These are phyloP conservation scores for Cardamine resedifolia DNA, from an alignment of 345 rosid species.

Conservation along the genomic window DNA sequence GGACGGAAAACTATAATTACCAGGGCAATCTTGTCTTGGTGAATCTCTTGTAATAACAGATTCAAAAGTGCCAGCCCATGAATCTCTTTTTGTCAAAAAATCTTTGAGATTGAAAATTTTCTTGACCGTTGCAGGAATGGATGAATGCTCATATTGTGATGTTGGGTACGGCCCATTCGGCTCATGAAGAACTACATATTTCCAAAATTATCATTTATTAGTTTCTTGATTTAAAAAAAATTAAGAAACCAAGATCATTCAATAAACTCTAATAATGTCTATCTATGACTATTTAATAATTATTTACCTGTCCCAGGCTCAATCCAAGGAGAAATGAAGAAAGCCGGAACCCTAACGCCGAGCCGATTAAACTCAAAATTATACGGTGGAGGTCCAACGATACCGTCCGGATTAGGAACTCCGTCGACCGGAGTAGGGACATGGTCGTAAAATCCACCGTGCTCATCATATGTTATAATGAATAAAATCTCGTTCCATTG, in stretches of 20 bases:
- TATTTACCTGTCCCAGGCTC: conserved; percentile 50
- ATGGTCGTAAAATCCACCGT: conserved; percentile 64
- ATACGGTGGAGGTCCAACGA: conserved; percentile 49
- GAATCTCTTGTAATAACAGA: conserved; percentile 39
- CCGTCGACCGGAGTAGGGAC: conserved; percentile 49
- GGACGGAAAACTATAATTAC: conserved; percentile 11
- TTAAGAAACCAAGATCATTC: neutral
- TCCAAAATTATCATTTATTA: neutral
- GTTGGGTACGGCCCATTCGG: conserved; percentile 48
- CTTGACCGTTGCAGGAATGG: conserved; percentile 57
- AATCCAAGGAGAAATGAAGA: conserved; percentile 60
- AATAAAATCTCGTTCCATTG: conserved; percentile 57
- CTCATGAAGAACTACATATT: conserved; percentile 48
- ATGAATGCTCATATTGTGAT: conserved; percentile 61
- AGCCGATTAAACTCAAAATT: conserved; percentile 56
- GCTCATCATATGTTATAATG: conserved; percentile 53
- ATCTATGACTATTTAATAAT: neutral
- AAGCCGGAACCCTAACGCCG: conserved; percentile 57
- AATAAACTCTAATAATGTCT: neutral
- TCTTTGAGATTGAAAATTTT: conserved; percentile 51
- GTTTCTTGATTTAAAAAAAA: neutral
- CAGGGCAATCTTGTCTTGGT: conserved; percentile 55
- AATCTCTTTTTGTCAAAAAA: conserved; percentile 54
- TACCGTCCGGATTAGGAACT: conserved; percentile 55
- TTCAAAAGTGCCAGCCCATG: conserved; percentile 65